Evolutionary conservation across 805 yeast species (phyloP).

Genomic region (Dipodascus albidus): DNA sequence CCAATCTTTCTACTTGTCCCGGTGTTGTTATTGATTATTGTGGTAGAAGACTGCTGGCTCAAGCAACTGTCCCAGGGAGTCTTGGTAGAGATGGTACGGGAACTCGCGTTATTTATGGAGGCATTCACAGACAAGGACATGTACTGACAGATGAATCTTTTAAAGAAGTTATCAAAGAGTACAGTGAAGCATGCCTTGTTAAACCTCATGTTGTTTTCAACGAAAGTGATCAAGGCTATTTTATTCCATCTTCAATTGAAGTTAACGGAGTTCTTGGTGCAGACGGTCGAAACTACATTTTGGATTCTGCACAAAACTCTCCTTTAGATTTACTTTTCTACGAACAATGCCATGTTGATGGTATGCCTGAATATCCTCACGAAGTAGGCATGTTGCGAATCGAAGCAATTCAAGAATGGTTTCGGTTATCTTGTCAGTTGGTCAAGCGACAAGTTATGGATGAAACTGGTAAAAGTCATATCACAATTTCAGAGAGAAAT

Average conservation of each 20-base stretch:
- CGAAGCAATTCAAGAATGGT: slow-evolving; percentile 92
- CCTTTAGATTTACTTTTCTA: slow-evolving; percentile 71
- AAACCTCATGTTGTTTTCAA: slow-evolving; percentile 53
- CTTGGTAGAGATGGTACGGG: slow-evolving; percentile 36
- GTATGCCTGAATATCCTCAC: slow-evolving; percentile 59
- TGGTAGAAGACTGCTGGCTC: slow-evolving; percentile 82
- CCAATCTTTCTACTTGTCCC: slow-evolving; percentile 56
- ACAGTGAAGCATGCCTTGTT: slow-evolving; percentile 69
- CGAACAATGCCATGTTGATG: slow-evolving; percentile 29
- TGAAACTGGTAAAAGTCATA: too few relatives aligned
- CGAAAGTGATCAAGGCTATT: slow-evolving; percentile 30
- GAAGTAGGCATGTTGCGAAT: slow-evolving; percentile 66
- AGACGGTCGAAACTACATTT: slow-evolving; percentile 72
- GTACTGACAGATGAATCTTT: slow-evolving; percentile 43
- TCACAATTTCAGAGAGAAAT: too few relatives aligned
- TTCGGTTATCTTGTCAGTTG: slow-evolving; percentile 20
- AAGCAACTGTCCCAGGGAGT: slow-evolving; percentile 93
- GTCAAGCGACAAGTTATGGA: background rate
- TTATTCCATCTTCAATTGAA: slow-evolving; percentile 59
- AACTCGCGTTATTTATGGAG: slow-evolving; percentile 62
- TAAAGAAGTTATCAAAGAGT: slow-evolving; percentile 40
- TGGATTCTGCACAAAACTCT: slow-evolving; percentile 74
- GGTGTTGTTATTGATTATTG: slow-evolving; percentile 83
- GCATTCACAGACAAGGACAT: slow-evolving; percentile 44
- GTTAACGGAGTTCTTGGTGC: slow-evolving; percentile 79